These are phyloP conservation scores for Musa balbisiana DNA, from an alignment of 202 grass and related monocot species.

Conservation along the genomic window DNA sequence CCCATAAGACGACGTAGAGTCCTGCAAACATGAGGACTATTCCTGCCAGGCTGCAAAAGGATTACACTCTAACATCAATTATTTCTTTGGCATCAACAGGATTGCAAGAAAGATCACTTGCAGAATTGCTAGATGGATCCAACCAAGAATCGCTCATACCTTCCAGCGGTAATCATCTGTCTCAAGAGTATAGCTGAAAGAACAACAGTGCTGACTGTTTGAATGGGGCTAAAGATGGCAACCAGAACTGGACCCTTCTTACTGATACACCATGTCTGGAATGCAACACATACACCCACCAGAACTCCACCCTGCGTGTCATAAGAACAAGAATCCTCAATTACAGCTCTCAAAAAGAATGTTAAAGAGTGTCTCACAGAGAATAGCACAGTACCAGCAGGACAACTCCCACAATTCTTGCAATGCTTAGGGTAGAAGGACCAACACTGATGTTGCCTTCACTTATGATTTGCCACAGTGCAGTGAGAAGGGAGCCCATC, in stretches of 20 bases:
- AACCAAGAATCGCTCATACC: slow-evolving; percentile 8
- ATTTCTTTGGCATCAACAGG: background rate
- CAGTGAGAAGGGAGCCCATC: slow-evolving; percentile 42
- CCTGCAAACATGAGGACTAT: slow-evolving; percentile 54
- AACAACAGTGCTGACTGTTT: slow-evolving; percentile 43
- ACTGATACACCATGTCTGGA: slow-evolving; percentile 53
- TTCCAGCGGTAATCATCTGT: slow-evolving; percentile 30
- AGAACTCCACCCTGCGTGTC: slow-evolving; percentile 33
- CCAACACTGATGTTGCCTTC: slow-evolving; percentile 37
- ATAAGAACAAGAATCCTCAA: background rate
- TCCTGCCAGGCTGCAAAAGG: slow-evolving; percentile 38
- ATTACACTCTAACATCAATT: background rate
- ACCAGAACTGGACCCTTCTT: slow-evolving; percentile 55
- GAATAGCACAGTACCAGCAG: slow-evolving; percentile 25
- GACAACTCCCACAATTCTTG: slow-evolving; percentile 27
- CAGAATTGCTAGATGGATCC: too few relatives aligned
- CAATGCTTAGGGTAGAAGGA: slow-evolving; percentile 9
- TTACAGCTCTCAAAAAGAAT: background rate
- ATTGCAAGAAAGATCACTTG: too few relatives aligned
- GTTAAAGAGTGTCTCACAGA: background rate
- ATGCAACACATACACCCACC: slow-evolving; percentile 28
- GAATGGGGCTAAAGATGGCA: slow-evolving; percentile 51
- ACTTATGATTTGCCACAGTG: slow-evolving; percentile 21
- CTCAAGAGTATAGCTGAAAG: slow-evolving; percentile 35
- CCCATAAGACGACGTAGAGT: slow-evolving; percentile 55